phyloP scores from a whole-genome alignment of 805 yeast genomes.

The Candida krabiensis region DNA sequence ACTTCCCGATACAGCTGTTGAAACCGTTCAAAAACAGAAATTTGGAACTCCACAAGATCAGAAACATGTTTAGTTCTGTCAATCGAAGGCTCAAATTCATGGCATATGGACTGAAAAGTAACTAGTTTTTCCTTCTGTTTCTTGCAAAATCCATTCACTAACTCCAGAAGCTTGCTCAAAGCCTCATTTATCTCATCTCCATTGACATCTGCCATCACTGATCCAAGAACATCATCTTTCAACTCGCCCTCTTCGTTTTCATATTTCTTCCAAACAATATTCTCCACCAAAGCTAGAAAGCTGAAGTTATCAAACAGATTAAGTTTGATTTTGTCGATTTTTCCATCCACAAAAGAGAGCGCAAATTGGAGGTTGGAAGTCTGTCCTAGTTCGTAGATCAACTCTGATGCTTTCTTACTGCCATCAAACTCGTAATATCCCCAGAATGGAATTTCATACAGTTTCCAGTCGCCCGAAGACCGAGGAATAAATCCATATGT shows the following conservation, averaged over 20 bases:
- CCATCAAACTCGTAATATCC: constrained; percentile 25
- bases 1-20: constrained; percentile 4
- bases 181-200: constrained; percentile 17
- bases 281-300: constrained; percentile 32
- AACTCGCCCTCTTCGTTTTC: constrained; percentile 28
- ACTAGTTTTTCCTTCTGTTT: constrained; percentile 10
- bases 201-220: constrained; percentile 12
- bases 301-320: constrained; percentile 34
- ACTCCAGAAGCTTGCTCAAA: constrained; percentile 10
- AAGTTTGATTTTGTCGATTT: constrained; percentile 22
- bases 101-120: constrained; percentile 13
- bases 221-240: constrained; percentile 12
- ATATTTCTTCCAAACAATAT: constrained; percentile 20
- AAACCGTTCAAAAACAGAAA: constrained; percentile 13
- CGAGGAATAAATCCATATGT: constrained; percentile 50
- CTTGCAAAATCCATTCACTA: constrained; percentile 14
- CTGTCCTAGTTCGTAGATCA: constrained; percentile 34
- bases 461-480: constrained; percentile 16
- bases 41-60: constrained; percentile 19
- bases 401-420: constrained; percentile 11
- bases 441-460: constrained; percentile 38
- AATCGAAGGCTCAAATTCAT: constrained; percentile 20
- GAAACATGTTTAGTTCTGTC: constrained; percentile 18
- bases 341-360: constrained; percentile 22
- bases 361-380: constrained; percentile 42